These are phyloP conservation scores for Albugo laibachii DNA, from an alignment of 352 stramenopile species.

Conservation along the genomic window DNA sequence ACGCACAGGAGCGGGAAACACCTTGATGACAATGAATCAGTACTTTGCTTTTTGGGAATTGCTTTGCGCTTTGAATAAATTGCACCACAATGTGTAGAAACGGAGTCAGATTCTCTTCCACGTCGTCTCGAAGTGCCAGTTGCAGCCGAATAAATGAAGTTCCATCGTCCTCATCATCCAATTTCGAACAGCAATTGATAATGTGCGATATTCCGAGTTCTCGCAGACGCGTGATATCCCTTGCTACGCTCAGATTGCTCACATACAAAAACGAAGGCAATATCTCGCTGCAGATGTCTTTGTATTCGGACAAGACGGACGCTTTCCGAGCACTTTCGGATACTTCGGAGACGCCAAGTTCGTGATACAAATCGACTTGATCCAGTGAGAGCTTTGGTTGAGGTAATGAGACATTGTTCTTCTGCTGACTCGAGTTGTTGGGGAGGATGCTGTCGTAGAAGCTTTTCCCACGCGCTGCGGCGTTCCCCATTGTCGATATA, in stretches of 20 bases:
- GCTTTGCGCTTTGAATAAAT: constrained; percentile 15
- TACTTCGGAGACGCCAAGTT: not conserved
- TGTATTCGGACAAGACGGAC: constrained; percentile 14
- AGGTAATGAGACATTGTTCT: too few species aligned
- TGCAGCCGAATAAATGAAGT: constrained; percentile 3
- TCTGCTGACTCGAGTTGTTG: too few species aligned
- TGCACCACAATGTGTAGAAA: constrained; percentile 28
- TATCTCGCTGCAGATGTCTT: constrained; percentile 36
- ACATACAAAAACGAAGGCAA: constrained; percentile 29
- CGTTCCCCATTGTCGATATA: too few species aligned
- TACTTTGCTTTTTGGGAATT: constrained; percentile 9
- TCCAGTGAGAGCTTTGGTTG: too few species aligned
- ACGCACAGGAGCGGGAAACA: constrained; percentile 41
- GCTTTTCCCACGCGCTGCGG: too few species aligned
- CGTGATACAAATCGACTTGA: too few species aligned
- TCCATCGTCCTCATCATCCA: constrained; percentile 6
- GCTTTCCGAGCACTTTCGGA: constrained; percentile 48
- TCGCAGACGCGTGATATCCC: constrained; percentile 9
- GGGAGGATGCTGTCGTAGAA: too few species aligned
- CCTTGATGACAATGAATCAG: constrained; percentile 54
- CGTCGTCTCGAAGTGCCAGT: constrained; percentile 30
- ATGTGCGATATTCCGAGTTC: constrained; percentile 28
- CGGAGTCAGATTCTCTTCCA: constrained; percentile 35
- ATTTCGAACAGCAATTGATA: constrained; percentile 31
- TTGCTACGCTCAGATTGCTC: constrained; percentile 25